Conservation (phyloP, 2,329 filamentous ascomycete species). For the Fusarium stilboides region DNA sequence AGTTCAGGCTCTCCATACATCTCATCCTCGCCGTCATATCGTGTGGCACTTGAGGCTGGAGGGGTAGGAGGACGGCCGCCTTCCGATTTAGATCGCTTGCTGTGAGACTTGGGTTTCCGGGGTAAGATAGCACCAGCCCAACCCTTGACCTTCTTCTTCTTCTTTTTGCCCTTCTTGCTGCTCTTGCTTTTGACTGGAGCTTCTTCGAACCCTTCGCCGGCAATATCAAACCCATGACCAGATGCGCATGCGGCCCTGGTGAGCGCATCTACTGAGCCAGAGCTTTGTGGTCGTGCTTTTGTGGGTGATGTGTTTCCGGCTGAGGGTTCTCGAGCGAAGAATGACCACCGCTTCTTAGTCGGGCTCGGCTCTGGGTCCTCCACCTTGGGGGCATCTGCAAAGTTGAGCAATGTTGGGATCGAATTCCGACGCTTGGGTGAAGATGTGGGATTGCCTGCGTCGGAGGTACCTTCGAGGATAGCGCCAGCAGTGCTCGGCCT, state of each 20-base stretch:
- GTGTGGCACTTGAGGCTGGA: slow-evolving; percentile 54
- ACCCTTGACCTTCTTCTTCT: slow-evolving; percentile 80
- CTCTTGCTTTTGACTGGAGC: slow-evolving; percentile 49
- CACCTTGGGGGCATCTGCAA: slow-evolving; percentile 56
- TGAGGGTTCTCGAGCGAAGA: slow-evolving; percentile 73
- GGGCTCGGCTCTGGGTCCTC: slow-evolving; percentile 62
- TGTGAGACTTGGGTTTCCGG: slow-evolving; percentile 69
- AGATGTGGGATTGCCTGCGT: slow-evolving; percentile 42
- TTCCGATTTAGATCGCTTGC: slow-evolving; percentile 59
- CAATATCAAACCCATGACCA: slow-evolving; percentile 56
- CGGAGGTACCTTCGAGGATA: slow-evolving; percentile 69
- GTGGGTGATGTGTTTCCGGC: slow-evolving; percentile 62
- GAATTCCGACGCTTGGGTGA: slow-evolving; percentile 71
- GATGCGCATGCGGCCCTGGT: slow-evolving; percentile 53
- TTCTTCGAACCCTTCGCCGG: slow-evolving; percentile 41
- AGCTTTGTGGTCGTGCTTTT: slow-evolving; percentile 63
- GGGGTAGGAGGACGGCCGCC: slow-evolving; percentile 64
- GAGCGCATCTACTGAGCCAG: slow-evolving; percentile 61
- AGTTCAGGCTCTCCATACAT: slow-evolving; percentile 48
- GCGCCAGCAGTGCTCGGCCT: slow-evolving; percentile 80
- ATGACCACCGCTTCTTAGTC: slow-evolving; percentile 73
- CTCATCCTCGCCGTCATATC: slow-evolving; percentile 52
- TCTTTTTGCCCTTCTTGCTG: slow-evolving; percentile 55
- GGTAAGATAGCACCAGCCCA: slow-evolving; percentile 79
- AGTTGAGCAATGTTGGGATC: slow-evolving; percentile 67